Conservation (phyloP, 306 rosid genomes). For the Purshia tridentata region DNA sequence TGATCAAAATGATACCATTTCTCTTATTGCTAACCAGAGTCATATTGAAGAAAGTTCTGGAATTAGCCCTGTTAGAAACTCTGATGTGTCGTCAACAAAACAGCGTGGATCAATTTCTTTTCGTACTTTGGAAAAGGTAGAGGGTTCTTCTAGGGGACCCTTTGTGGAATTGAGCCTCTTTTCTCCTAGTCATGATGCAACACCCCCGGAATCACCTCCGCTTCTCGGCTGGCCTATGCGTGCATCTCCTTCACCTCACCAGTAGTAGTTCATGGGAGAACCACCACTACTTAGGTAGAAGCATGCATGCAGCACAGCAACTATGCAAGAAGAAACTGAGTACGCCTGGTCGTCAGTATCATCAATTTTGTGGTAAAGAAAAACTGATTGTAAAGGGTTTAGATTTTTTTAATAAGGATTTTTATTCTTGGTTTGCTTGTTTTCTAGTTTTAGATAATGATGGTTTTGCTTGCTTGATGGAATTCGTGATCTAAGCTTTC, state of each 20-base stretch:
- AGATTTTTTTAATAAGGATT: conserved; percentile 60
- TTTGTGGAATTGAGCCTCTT: conserved; percentile 91
- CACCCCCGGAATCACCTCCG: conserved; percentile 85
- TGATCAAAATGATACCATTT: conserved; percentile 62
- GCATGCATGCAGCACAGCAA: conserved; percentile 31
- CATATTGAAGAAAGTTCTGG: conserved; percentile 56
- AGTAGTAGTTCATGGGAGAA: conserved; percentile 29
- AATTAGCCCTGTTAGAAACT: conserved; percentile 58
- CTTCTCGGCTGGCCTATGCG: conserved; percentile 88
- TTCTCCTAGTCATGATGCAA: conserved; percentile 68
- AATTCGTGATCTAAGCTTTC: conserved; percentile 16
- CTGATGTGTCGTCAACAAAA: conserved; percentile 77
- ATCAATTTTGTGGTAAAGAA: conserved; percentile 82
- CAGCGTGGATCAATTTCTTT: conserved; percentile 81
- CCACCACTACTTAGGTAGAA: conserved; percentile 18
- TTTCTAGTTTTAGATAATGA: conserved; percentile 57
- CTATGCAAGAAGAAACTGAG: conserved; percentile 38
- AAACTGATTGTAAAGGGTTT: conserved; percentile 88
- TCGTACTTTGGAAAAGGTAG: conserved; percentile 61
- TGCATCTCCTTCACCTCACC: conserved; percentile 31
- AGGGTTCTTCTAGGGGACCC: conserved; percentile 62
- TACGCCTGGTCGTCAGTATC: conserved; percentile 40
- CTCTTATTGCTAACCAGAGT: conserved; percentile 82
- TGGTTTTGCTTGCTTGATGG: conserved; percentile 48
- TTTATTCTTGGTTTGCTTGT: conserved; percentile 47